phyloP scores from a whole-genome alignment of 495 filamentous ascomycete species.

The Xylaria telfairii region DNA sequence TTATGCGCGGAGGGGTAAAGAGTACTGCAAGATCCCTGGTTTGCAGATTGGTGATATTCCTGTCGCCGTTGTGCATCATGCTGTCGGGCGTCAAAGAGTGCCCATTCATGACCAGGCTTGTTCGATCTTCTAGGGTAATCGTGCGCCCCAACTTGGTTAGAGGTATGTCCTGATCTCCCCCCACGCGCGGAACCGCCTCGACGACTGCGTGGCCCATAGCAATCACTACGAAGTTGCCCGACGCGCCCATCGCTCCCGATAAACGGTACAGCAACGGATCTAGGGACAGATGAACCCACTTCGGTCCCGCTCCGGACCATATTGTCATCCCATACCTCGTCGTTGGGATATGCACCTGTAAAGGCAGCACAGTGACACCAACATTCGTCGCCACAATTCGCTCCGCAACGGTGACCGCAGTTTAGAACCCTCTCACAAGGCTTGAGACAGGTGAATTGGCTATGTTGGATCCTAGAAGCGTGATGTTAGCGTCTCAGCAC shows the following conservation, averaged over 20 bases:
- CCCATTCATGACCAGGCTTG: conserved; percentile 16
- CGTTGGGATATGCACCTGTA: conserved; percentile 34
- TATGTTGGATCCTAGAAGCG: conserved; percentile 65
- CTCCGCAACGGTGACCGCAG: conserved; percentile 67
- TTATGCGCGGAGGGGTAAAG: not conserved
- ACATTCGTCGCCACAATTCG: conserved; percentile 48
- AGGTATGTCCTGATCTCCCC: not conserved
- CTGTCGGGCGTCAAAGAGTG: conserved; percentile 27
- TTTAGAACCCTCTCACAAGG: conserved; percentile 63
- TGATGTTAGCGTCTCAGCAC: conserved; percentile 25
- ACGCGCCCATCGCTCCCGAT: conserved; percentile 17
- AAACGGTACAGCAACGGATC: conserved; percentile 19
- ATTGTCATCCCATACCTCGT: conserved; percentile 26
- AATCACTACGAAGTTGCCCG: conserved; percentile 6
- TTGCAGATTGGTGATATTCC: not conserved
- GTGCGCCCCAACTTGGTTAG: not conserved
- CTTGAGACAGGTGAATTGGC: conserved; percentile 66
- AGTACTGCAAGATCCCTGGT: not conserved
- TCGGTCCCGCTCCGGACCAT: not conserved
- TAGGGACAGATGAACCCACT: not conserved
- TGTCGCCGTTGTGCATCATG: conserved; percentile 28
- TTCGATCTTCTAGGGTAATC: not conserved
- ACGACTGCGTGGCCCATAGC: not conserved
- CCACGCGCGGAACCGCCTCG: not conserved
- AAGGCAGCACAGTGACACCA: conserved; percentile 43